Evolutionary conservation across 306 rosid genomes (phyloP).

Genomic region (Gynostemma pentaphyllum): DNA sequence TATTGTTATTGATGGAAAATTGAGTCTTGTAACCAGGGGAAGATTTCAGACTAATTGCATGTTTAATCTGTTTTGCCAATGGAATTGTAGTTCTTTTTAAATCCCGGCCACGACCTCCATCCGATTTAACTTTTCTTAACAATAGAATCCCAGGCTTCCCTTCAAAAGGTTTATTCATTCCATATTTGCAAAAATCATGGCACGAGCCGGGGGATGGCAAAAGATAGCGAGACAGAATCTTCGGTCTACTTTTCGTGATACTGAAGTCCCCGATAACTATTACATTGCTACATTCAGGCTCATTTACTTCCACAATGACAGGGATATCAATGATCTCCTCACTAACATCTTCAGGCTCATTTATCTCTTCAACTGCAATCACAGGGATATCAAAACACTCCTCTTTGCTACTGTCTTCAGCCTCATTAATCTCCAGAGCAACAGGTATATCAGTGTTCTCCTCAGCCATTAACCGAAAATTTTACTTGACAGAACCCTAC

Average conservation of each 20-base stretch:
- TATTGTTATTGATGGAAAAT: not conserved
- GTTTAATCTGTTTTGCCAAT: not conserved
- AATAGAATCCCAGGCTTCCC: slow-evolving; percentile 27
- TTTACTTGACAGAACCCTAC: not conserved
- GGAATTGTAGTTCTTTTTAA: not conserved
- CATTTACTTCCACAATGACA: not conserved
- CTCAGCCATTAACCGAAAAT: not conserved
- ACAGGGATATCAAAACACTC: slow-evolving; percentile 4
- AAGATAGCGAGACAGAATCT: slow-evolving; percentile 56
- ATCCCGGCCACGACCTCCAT: slow-evolving; percentile 11
- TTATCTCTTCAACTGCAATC: not conserved
- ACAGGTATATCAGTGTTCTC: not conserved
- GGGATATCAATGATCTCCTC: slow-evolving; percentile 21
- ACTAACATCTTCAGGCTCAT: not conserved
- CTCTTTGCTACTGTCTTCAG: not conserved
- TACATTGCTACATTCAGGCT: not conserved
- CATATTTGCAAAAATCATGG: slow-evolving; percentile 76
- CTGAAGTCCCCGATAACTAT: not conserved
- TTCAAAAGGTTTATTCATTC: slow-evolving; percentile 29
- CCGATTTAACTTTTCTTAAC: slow-evolving; percentile 14
- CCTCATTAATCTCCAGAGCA: not conserved
- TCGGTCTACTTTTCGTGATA: slow-evolving; percentile 10
- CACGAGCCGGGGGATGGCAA: slow-evolving; percentile 41
- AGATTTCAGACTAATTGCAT: slow-evolving; percentile 9
- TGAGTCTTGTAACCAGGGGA: slow-evolving; percentile 13